Conservation (phyloP, 2,329 filamentous ascomycete genomes). For the Diaporthe humulicola region DNA sequence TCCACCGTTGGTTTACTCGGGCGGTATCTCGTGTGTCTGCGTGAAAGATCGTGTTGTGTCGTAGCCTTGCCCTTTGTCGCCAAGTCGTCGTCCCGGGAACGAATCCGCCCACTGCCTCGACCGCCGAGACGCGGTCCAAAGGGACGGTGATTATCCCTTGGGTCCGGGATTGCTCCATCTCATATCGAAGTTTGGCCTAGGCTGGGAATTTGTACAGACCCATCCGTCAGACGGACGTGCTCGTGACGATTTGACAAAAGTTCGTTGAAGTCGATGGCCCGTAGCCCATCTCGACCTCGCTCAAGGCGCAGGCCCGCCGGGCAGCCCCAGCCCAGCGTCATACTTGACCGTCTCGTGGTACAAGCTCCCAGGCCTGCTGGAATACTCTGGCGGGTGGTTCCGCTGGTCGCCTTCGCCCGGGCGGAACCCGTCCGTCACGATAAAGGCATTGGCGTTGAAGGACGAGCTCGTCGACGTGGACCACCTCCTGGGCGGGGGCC, state of each 20-base stretch:
- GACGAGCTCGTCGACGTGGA: conserved; percentile 41
- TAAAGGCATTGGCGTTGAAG: conserved; percentile 32
- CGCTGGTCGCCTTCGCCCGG: not conserved
- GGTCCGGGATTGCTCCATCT: not conserved
- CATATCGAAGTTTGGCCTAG: not conserved
- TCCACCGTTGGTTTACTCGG: too few relatives aligned
- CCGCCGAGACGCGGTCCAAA: not conserved
- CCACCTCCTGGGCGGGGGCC: conserved; percentile 32
- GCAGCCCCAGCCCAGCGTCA: conserved; percentile 31
- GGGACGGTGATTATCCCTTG: too few relatives aligned
- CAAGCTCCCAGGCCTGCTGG: conserved; percentile 37
- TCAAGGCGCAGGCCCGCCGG: conserved; percentile 28
- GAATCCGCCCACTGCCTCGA: not conserved
- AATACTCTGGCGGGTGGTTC: conserved; percentile 27
- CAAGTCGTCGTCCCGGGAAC: not conserved
- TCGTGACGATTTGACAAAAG: not conserved
- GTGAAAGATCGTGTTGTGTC: not conserved
- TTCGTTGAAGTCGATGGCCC: not conserved
- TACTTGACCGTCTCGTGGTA: conserved; percentile 40
- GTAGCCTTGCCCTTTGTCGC: not conserved
- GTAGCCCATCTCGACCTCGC: not conserved
- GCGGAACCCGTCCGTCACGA: conserved; percentile 38
- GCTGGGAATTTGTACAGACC: not conserved
- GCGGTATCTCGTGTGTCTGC: not conserved
- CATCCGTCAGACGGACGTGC: not conserved